Conservation (phyloP, 306 rosid genomes). For the Myrica gale region DNA sequence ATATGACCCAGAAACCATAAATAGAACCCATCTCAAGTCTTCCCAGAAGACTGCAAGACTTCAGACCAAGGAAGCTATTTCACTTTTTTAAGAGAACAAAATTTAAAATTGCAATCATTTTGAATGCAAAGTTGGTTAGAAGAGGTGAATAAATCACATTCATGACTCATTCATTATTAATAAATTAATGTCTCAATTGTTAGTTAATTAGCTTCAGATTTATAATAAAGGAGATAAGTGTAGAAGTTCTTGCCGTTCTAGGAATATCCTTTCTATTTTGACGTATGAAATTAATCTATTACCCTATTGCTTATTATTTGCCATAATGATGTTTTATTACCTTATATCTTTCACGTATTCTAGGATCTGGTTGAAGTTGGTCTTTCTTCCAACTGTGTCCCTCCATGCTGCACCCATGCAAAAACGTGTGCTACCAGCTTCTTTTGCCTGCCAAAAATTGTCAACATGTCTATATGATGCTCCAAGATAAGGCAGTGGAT, state of each 20-base stretch:
- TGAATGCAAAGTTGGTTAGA: background rate
- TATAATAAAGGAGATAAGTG: background rate
- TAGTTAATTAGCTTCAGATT: background rate
- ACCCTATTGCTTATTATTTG: background rate
- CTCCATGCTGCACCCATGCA: constrained; percentile 99
- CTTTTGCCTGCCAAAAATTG: constrained; percentile 72
- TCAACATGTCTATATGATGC: constrained; percentile 19
- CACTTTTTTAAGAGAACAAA: background rate
- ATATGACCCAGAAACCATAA: background rate
- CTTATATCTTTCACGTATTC: constrained; percentile 83
- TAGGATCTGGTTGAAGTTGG: constrained; percentile 86
- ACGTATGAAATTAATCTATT: background rate
- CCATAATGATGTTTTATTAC: constrained; percentile 37
- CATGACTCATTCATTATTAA: background rate
- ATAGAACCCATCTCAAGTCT: background rate
- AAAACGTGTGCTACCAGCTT: constrained; percentile 97
- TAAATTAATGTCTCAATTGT: background rate
- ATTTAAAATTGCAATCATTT: background rate
- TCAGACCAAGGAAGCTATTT: background rate
- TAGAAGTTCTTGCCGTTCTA: background rate
- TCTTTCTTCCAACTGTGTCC: constrained; percentile 87
- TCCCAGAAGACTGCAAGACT: background rate
- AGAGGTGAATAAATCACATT: background rate
- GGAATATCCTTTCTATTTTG: background rate
- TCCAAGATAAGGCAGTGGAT: background rate